phyloP scores from a whole-genome alignment of 257 asterid species.

The Salvia hispanica region DNA sequence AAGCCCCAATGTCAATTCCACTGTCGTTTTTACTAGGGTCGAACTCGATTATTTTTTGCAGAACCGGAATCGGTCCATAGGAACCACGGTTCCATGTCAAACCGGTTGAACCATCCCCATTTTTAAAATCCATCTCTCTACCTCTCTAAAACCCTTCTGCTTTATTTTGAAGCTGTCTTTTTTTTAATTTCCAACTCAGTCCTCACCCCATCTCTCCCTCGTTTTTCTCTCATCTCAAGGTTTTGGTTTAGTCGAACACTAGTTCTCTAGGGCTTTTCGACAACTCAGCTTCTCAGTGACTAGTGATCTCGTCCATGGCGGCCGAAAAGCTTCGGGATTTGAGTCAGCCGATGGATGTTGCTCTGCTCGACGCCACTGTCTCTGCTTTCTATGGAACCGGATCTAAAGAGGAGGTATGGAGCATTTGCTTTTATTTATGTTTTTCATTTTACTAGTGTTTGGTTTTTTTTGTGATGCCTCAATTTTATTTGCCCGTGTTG shows the following conservation, averaged over 20 bases:
- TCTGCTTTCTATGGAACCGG: conserved; percentile 96
- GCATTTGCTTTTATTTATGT: neutral
- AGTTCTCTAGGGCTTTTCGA: conserved; percentile 45
- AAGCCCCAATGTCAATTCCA: too few species aligned
- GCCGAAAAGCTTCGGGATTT: conserved; percentile 91
- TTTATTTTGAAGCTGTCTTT: conserved; percentile 66
- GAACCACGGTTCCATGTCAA: too few species aligned
- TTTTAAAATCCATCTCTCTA: conserved; percentile 37
- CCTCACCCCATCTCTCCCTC: conserved; percentile 30
- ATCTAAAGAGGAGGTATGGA: conserved; percentile 86
- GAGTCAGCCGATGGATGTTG: conserved; percentile 87
- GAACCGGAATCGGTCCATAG: too few species aligned
- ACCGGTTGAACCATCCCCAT: neutral
- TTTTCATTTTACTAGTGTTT: neutral
- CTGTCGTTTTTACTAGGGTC: too few species aligned
- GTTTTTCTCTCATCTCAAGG: conserved; percentile 24
- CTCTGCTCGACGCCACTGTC: conserved; percentile 91
- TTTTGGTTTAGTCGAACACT: conserved; percentile 21
- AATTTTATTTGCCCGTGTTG: conserved; percentile 3
- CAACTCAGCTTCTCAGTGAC: neutral
- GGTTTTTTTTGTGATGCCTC: conserved; percentile 4
- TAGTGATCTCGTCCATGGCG: conserved; percentile 58
- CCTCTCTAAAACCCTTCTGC: conserved; percentile 49
- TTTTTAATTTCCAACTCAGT: conserved; percentile 38
- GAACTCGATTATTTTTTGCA: too few species aligned